phyloP scores from a whole-genome alignment of 805 yeast genomes.

The Starmerella floris region DNA sequence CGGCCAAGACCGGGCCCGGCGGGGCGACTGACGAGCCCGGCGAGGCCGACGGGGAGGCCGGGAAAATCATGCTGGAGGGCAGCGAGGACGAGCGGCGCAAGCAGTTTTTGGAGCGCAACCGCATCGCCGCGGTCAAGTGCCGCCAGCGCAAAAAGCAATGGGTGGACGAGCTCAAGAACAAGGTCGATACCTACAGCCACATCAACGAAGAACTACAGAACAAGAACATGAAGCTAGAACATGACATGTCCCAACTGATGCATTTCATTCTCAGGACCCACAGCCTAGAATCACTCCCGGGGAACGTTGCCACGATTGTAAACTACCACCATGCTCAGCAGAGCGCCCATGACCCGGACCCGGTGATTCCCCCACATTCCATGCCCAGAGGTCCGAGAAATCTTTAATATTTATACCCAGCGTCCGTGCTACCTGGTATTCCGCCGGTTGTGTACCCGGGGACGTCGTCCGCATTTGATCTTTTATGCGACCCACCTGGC shows the following conservation, averaged over 20 bases:
- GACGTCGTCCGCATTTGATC: background rate
- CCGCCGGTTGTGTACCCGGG: too few relatives aligned
- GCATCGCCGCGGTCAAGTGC: conserved; percentile 92
- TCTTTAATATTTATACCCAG: too few relatives aligned
- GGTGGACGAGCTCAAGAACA: conserved; percentile 68
- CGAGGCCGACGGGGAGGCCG: background rate
- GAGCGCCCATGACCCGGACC: background rate
- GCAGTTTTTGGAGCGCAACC: conserved; percentile 72
- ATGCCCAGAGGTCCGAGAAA: background rate
- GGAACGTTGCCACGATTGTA: conserved; percentile 13
- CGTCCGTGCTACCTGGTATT: too few relatives aligned
- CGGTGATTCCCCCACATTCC: background rate
- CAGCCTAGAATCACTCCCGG: conserved; percentile 17
- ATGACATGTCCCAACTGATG: conserved; percentile 26
- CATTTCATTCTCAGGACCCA: conserved; percentile 15
- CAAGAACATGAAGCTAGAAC: conserved; percentile 7
- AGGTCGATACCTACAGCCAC: conserved; percentile 51
- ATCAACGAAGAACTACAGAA: conserved; percentile 51
- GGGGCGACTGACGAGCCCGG: background rate
- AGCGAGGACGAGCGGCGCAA: conserved; percentile 60
- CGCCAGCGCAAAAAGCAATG: conserved; percentile 87
- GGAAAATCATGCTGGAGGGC: background rate
- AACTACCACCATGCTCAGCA: background rate
- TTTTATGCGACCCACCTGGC: background rate
- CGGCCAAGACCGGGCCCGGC: background rate